Percentiles rank a stretch among this genome's conserved stretches.
Conservation (phyloP, 768 basidiomycete genomes). For the Coprinopsis marcescibilis region DNA sequence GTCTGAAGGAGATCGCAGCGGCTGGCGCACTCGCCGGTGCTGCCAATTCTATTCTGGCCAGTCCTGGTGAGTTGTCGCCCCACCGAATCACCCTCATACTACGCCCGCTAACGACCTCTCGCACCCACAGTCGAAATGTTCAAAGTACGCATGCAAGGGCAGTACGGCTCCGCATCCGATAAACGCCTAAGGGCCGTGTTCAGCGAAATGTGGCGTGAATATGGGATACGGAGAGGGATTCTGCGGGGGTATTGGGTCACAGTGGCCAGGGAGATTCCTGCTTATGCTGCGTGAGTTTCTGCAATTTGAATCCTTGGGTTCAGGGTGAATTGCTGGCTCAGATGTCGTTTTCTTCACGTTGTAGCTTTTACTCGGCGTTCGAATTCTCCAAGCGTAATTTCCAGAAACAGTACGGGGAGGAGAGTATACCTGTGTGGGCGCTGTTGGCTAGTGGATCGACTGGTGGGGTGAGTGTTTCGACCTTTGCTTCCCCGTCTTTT, state of each 20-base stretch:
- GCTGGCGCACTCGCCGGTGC: constrained; percentile 95
- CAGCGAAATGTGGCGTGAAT: constrained; percentile 79
- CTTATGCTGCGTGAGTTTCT: constrained; percentile 76
- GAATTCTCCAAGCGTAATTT: constrained; percentile 87
- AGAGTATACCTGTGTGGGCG: constrained; percentile 79
- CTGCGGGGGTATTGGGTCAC: constrained; percentile 99
- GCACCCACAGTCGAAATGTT: constrained; percentile 95
- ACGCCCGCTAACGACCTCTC: too few relatives aligned
- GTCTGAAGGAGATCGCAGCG: constrained; percentile 69
- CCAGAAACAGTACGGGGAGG: constrained; percentile 51
- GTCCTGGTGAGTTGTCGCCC: constrained; percentile 81
- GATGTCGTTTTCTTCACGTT: constrained; percentile 1
- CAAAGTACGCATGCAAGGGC: constrained; percentile 96
- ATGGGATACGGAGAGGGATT: constrained; percentile 82
- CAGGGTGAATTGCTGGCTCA: not conserved
- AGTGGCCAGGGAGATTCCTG: constrained; percentile 89
- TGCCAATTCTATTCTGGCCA: constrained; percentile 83
- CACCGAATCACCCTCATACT: too few relatives aligned
- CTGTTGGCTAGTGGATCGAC: constrained; percentile 77
- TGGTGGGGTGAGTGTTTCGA: constrained; percentile 60
- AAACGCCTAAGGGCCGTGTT: constrained; percentile 69
- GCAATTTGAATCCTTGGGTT: not conserved
- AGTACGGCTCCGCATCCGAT: constrained; percentile 79
- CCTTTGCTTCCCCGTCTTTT: too few relatives aligned
- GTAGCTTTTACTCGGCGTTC: constrained; percentile 79